Base-by-base conservation (phyloP, 176 grass and related monocot genomes). In the Oryza longistaminata region DNA sequence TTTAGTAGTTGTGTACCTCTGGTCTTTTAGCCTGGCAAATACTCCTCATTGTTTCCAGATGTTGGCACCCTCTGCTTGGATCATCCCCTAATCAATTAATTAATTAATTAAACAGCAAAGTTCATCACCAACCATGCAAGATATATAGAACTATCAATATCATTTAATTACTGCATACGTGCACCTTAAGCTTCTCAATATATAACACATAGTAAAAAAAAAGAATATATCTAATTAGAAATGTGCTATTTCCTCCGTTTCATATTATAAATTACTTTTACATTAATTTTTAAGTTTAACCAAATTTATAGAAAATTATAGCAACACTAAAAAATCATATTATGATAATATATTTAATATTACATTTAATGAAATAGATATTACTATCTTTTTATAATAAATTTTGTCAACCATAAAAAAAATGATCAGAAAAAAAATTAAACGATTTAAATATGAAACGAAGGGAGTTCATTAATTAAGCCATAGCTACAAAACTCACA, bases 21-120 rank as follows among this genome's bases (percentile, higher is more conserved):
- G 94, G 92, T 80, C 88, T 92, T 33, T 89, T 97, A 39, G 90
- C 53, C 81, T 90, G 92, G 83, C 92, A 97, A 82, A 94, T 92
- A 55, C 85, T 94, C 74, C 85, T 94, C 92, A 97, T 89, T 11
- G 86, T 73, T 48, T 92, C 82, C 83, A 97, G 76, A 40, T 92
- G 83, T 29, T 77, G 76, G 14, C 75, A 87, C 11, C 81, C 77
- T 64, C 85, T 85, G 31, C 86, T 82, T 55, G 88, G 53, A 87
- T 81, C 85, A 64, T 82, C 83, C 87, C 78, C 85, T 84, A 19
- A 44, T 16, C 11, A 40, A 62, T 53, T 43, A 43, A 43, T 52
- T 2, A 50, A 50, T 50, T 10, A 61, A 22, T 60, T 0, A 60
- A 61, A 0, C 16, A 55, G 6, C 16, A 58, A 58, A 2, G 19